Percentiles rank a stretch among this genome's conserved stretches.
Evolutionary conservation across 202 grass and related monocot genomes (phyloP).

Genomic region (Sporobolus alterniflorus): DNA sequence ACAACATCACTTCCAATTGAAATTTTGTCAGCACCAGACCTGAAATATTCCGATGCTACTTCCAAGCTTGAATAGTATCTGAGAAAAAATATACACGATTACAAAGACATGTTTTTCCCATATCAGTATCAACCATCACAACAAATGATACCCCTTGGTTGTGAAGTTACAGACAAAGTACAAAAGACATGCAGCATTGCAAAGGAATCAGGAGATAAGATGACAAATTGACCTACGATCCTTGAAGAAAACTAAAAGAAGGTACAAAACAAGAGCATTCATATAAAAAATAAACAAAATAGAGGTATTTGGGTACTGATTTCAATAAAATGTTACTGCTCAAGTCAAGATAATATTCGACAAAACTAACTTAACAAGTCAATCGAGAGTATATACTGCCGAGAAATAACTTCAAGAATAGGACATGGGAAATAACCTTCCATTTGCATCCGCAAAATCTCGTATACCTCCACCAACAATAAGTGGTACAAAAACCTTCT

Average conservation of each 20-base stretch:
- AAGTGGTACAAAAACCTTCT: constrained; percentile 99
- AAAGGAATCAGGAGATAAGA: constrained; percentile 22
- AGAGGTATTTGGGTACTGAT: background rate
- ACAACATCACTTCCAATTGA: constrained; percentile 98
- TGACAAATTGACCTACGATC: background rate
- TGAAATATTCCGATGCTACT: constrained; percentile 99
- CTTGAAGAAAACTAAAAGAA: background rate
- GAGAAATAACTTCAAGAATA: constrained; percentile 10
- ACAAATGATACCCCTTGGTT: background rate
- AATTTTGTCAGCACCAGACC: constrained; percentile 97
- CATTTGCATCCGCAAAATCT: constrained; percentile 95
- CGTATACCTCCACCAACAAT: constrained; percentile 98
- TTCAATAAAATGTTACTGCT: constrained; percentile 24
- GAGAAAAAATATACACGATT: constrained; percentile 27
- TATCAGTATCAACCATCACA: constrained; percentile 7
- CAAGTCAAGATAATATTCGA: constrained; percentile 8
- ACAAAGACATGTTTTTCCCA: background rate
- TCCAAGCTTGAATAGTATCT: constrained; percentile 99
- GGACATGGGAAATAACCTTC: constrained; percentile 59
- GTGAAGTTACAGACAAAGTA: background rate
- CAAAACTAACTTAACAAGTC: constrained; percentile 21
- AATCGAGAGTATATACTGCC: constrained; percentile 13
- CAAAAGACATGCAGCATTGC: constrained; percentile 28
- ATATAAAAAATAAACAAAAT: background rate
- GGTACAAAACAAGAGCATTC: constrained; percentile 11